Conservation (phyloP, 1,284 basidiomycete species). For the Mycosarcoma maydis region DNA sequence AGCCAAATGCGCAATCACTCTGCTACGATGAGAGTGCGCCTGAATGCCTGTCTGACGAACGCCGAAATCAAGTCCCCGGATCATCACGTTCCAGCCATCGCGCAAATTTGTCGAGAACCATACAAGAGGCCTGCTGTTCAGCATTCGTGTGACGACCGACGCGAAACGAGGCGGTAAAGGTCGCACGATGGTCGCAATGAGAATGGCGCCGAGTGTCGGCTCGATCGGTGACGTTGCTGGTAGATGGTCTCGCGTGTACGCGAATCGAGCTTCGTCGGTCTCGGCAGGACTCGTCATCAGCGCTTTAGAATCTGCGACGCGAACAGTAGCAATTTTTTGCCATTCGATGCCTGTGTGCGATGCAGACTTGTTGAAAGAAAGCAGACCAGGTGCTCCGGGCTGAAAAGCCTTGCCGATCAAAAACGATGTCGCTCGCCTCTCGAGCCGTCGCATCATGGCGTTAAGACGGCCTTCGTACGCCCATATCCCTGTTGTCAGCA, state of each 20-base stretch:
- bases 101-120: slow-evolving; percentile 40
- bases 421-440: slow-evolving; percentile 40
- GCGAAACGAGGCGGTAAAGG: slow-evolving; percentile 30
- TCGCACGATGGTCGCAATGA: slow-evolving; percentile 21
- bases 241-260: slow-evolving; percentile 23
- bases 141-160: not conserved
- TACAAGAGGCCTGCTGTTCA: slow-evolving; percentile 18
- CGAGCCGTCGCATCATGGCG: slow-evolving; percentile 59
- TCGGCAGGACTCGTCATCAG: not conserved
- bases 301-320: not conserved
- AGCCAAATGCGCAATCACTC: not conserved
- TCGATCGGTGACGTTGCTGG: slow-evolving; percentile 9
- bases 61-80: slow-evolving; percentile 36
- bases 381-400: slow-evolving; percentile 37
- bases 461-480: slow-evolving; percentile 63
- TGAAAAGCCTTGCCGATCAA: slow-evolving; percentile 36
- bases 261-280: slow-evolving; percentile 5
- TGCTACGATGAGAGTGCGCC: not conserved
- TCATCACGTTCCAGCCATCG: slow-evolving; percentile 45
- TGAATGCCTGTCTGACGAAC: slow-evolving; percentile 33
- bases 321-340: slow-evolving; percentile 18
- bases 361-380: slow-evolving; percentile 9
- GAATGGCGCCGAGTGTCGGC: slow-evolving; percentile 24
- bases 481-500: slow-evolving; percentile 66
- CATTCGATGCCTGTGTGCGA: slow-evolving; percentile 6